Conservation (phyloP, 2,329 filamentous ascomycete species). For the Helotiales sp. region DNA sequence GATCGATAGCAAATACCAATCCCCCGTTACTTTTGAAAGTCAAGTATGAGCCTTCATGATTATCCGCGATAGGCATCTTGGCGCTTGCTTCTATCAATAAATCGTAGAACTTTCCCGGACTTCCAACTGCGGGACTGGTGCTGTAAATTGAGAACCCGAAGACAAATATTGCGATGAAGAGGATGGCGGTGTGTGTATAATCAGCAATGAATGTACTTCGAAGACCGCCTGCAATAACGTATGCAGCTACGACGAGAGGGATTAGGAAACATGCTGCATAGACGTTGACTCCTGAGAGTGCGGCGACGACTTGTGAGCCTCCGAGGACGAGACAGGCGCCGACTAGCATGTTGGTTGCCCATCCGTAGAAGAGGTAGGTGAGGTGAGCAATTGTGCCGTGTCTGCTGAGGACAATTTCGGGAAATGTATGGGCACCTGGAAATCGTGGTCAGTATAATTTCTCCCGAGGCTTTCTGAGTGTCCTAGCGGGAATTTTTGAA, state of each 20-base stretch:
- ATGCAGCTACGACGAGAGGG: conserved; percentile 40
- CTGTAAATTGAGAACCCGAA: conserved; percentile 41
- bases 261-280: conserved; percentile 43
- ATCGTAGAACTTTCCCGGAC: conserved; percentile 39
- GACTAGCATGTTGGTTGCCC: conserved; percentile 43
- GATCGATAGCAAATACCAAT: conserved; percentile 39
- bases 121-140: conserved; percentile 34
- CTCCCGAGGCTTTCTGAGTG: too few species aligned
- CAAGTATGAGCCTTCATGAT: conserved; percentile 39
- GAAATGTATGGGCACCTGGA: conserved; percentile 43
- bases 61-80: conserved; percentile 36
- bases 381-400: conserved; percentile 41
- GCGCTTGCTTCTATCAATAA: conserved; percentile 36
- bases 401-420: conserved; percentile 41
- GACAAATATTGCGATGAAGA: conserved; percentile 41
- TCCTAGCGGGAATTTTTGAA: too few species aligned
- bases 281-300: conserved; percentile 43
- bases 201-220: conserved; percentile 43
- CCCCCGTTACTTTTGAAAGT: conserved; percentile 39
- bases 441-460: too few species aligned
- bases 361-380: conserved; percentile 42
- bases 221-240: conserved; percentile 42
- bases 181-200: conserved; percentile 42
- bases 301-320: conserved; percentile 40
- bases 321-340: conserved; percentile 41